Evolutionary conservation across 129 eudicot species (phyloP).

Genomic region (Solidago caesia): DNA sequence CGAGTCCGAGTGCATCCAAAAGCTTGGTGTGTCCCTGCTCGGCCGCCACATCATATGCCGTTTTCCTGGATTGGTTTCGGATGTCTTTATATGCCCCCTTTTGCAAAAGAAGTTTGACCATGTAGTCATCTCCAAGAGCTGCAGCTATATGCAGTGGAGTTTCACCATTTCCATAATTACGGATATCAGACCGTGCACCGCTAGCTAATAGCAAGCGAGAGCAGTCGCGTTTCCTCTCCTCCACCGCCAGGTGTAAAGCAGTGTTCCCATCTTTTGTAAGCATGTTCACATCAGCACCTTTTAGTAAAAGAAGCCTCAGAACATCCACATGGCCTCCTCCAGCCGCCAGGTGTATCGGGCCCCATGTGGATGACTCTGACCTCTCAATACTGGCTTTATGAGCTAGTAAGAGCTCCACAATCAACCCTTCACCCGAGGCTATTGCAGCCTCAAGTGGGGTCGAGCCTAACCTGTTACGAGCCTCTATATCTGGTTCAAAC

Average conservation of each 20-base stretch:
- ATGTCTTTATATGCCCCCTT: constrained; percentile 74
- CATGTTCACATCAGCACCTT: constrained; percentile 50
- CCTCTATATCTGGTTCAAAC: constrained; percentile 66
- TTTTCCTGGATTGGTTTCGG: constrained; percentile 47
- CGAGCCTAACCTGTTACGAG: constrained; percentile 39
- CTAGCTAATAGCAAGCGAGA: constrained; percentile 46
- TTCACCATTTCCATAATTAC: constrained; percentile 46
- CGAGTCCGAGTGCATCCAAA: constrained; percentile 60
- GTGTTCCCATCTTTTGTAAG: constrained; percentile 70
- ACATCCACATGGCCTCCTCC: constrained; percentile 59
- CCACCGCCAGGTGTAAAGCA: constrained; percentile 62
- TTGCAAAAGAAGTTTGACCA: constrained; percentile 65
- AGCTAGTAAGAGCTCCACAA: constrained; percentile 74
- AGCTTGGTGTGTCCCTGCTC: constrained; percentile 68
- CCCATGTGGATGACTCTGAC: constrained; percentile 55
- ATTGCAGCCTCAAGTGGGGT: constrained; percentile 76
- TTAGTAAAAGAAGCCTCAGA: constrained; percentile 57
- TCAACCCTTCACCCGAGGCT: constrained; percentile 52
- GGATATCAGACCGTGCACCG: constrained; percentile 39
- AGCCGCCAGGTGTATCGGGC: constrained; percentile 66
- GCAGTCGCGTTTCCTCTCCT: constrained; percentile 55
- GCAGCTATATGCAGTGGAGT: constrained; percentile 73
- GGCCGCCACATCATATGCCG: constrained; percentile 66
- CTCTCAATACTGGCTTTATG: constrained; percentile 49
- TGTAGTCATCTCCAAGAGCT: constrained; percentile 56